Percentiles rank a stretch among this genome's conserved stretches.
Conservation (phyloP, 2,329 filamentous ascomycete species). For the Stagonosporopsis vannaccii region DNA sequence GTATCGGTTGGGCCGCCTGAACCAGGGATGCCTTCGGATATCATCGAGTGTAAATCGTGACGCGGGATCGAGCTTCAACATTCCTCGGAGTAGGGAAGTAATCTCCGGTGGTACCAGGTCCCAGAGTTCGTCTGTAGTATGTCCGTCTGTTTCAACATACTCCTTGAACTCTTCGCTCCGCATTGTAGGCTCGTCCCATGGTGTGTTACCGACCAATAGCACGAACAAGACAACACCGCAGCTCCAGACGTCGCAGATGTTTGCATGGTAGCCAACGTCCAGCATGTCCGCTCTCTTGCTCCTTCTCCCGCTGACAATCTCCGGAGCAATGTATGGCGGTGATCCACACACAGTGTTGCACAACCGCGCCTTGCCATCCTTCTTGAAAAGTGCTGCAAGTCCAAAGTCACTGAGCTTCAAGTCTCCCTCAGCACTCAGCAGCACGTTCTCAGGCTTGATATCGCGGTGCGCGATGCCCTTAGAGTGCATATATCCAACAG, state of each 20-base stretch:
- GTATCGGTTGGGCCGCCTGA: slow-evolving; percentile 80
- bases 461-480: slow-evolving; percentile 90
- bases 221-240: slow-evolving; percentile 98
- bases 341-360: slow-evolving; percentile 93
- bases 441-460: slow-evolving; percentile 85
- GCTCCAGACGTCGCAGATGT: slow-evolving; percentile 93
- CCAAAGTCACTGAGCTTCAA: slow-evolving; percentile 97
- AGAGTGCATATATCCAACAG: slow-evolving; percentile 93
- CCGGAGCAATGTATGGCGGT: slow-evolving; percentile 95
- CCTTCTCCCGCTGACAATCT: slow-evolving; percentile 70
- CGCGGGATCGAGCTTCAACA: slow-evolving; percentile 81
- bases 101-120: slow-evolving; percentile 74
- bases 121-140: slow-evolving; percentile 87
- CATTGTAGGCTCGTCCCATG: slow-evolving; percentile 91
- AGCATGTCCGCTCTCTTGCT: slow-evolving; percentile 58
- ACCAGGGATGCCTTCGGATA: slow-evolving; percentile 93
- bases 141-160: slow-evolving; percentile 80
- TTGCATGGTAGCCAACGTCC: slow-evolving; percentile 72
- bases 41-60: slow-evolving; percentile 85
- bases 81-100: slow-evolving; percentile 84
- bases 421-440: slow-evolving; percentile 82
- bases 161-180: slow-evolving; percentile 91
- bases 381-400: slow-evolving; percentile 90
- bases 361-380: slow-evolving; percentile 81
- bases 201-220: slow-evolving; percentile 91